Percentiles rank a stretch among this genome's conserved stretches.
Evolutionary conservation across 768 basidiomycete genomes (phyloP).

Genomic region (Rhodotorula taiwanensis): DNA sequence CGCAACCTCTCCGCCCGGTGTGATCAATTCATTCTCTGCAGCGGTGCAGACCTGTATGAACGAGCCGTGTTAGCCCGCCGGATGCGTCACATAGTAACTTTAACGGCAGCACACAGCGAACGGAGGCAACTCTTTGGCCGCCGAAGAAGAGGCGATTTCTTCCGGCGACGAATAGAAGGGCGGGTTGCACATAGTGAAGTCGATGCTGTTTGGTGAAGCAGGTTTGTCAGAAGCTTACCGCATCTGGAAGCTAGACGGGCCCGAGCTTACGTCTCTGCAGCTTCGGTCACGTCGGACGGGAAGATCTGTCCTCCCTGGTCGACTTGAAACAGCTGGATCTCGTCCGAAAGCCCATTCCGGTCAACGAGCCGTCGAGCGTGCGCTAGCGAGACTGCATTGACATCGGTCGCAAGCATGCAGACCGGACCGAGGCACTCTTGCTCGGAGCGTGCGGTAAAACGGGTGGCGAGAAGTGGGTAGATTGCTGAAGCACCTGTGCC

Average conservation of each 20-base stretch:
- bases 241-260: no score
- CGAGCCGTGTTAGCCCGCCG: no score
- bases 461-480: conserved; percentile 70
- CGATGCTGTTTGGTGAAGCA: conserved; percentile 53
- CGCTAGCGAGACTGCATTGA: conserved; percentile 59
- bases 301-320: conserved; percentile 50
- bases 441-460: conserved; percentile 42
- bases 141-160: conserved; percentile 59
- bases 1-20: conserved; percentile 70
- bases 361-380: conserved; percentile 57
- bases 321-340: conserved; percentile 51
- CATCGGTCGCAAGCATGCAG: conserved; percentile 51
- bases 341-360: conserved; percentile 53
- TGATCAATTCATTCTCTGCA: conserved; percentile 78
- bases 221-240: no score
- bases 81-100: no score
- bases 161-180: conserved; percentile 78
- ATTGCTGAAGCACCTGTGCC: conserved; percentile 89
- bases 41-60: conserved; percentile 84
- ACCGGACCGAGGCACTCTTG: neutral
- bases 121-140: conserved; percentile 60
- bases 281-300: conserved; percentile 44
- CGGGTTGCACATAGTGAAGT: conserved; percentile 92
- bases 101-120: conserved; percentile 62
- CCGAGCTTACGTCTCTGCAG: neutral